Base-by-base conservation (phyloP, 1,139 yeast species). In the Debaryomycetaceae sp. region DNA sequence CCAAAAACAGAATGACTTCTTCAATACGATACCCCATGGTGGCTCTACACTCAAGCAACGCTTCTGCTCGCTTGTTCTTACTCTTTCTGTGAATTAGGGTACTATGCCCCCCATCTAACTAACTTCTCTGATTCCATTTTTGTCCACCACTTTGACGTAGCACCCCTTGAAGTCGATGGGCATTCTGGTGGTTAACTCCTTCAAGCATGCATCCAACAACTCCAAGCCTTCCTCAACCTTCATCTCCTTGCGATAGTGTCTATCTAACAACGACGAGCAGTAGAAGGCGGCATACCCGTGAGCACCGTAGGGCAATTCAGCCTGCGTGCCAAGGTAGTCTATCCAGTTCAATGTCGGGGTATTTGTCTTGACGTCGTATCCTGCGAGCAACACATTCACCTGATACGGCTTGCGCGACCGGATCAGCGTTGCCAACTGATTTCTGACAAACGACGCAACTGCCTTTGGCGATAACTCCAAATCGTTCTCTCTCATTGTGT, bases 221-320 rank as follows among this genome's bases (percentile, higher is more conserved):
- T 78, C 68, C 41, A 91, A 53, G 1, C 97, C 99, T 38, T 88
- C 93, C 20, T 80, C 88, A 28, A 75, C 60, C 8, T 75, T 65
- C 79, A 89, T 75, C 44, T 80, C 93, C 29, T 79, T 73, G 51
- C 81, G 73, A 60, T 89, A 88, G 59, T 89, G 96, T 46, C 83
- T 88, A 62, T 91, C 99, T 46, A 93, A 71, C 41, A 91, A 65
- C 3, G 98, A 84, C 55, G 86, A 73, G 27, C 95, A 80, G 58
- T 91, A 91, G 58, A 88, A 93, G 3, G 94, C 95, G 21, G 98
- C 95, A 51, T 93, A 91, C 3, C 98, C 98, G 51, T 88, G 96
- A 2, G 96, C 95, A 9, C 95, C 96, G 52, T 93, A 91, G 14
- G 98, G 97, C 37, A 91, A 68, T 39, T 82, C 86, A 12, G 82